Base-by-base conservation (phyloP, 352 stramenopile species). In the Phytophthora brassicae region DNA sequence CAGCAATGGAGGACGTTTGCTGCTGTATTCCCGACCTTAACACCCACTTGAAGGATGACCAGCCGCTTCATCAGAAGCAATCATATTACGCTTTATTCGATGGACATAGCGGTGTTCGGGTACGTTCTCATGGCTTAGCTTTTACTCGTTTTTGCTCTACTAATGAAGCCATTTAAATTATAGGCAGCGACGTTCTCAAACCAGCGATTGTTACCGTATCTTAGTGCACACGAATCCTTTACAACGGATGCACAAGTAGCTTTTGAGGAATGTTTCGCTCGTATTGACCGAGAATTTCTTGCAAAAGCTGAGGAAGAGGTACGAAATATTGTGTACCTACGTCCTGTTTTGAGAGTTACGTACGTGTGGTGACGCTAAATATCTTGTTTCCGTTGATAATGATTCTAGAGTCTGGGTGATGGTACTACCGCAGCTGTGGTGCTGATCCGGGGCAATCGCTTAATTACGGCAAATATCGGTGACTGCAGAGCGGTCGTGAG, bases 401-500 rank as follows among this genome's bases (percentile, higher is more conserved):
- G 20, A 8, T 53, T 4, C 41, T 28, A 92, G 83, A 74, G 72
- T 26, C 56, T 92, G 48, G 83, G 66, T 29, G 85, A 92, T 60
- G 85, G 85, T 39, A 94, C 81, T 43, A 94, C 85, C 6, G 85
- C 75, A 6, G 85, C 83, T 2, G 81, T 94, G n/a, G 82, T 92
- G 24, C 42, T 95, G 19, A 90, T 94, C 58, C 85, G 84, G 22
- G 87, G 87, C 8, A 92, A 91, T 47, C 79, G 84, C 17, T 66
- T 95, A 19, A 72, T 94, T 24, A 94, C 85, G 13, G 87, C 88
- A 13, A 97, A 97, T 58, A 77, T 90, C 50, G 89, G 89, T n/a
- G 89, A 97, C 64, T 86, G 86, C 56, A 81, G 87, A 20, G 88
- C 87, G 2, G 88, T 96, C 41, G 84, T 94, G 16, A 94, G 83